Base-by-base conservation (phyloP, 768 basidiomycete genomes). In the Russula foetens region DNA sequence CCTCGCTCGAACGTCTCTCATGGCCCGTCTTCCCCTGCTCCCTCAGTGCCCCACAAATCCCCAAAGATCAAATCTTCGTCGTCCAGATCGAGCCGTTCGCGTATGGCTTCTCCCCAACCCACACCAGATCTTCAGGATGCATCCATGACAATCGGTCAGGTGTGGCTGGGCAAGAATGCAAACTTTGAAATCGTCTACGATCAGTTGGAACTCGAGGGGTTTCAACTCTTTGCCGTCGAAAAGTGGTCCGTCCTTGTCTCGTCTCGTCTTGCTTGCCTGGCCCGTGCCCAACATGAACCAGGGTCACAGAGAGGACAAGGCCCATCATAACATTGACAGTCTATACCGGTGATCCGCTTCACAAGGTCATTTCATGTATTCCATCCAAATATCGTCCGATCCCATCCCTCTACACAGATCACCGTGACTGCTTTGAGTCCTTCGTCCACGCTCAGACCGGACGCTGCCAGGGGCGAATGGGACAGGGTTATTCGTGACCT, bases 211-310 rank as follows among this genome's bases (percentile, higher is more conserved):
- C 68, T 89, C 24, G 69, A 75, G 21, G 85, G 85, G 1, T 90
- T 84, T 72, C 90, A 92, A 73, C 77, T 92, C 58, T 93, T 92
- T 69, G 90, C 89, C 0, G 91, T 93, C 9, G 87, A 92, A 76
- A 88, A 88, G 71, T 92, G 90, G 89, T 84, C 68, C 59, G 57
- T 73, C 12, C n/a, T 29, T 49, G 19, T 28, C 3, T 53, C 26
- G 19, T 2, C 19, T 35, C n/a, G 21, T 62, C 49, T 46, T 8
- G n/a, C 45, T 31, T 44, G n/a, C 33, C 38, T 17, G 46, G 45
- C 31, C 56, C 39, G 58, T 9, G 43, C 45, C 39, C 38, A 26
- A 43, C 39, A 39, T 35, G 41, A 54, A 15, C 12, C 63, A 86
- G 85, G 87, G 78, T 92, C 59, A 83, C 87, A 8, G 83, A 86